Base-by-base conservation (phyloP, 2,329 filamentous ascomycete species). In the Rutstroemia sp. region DNA sequence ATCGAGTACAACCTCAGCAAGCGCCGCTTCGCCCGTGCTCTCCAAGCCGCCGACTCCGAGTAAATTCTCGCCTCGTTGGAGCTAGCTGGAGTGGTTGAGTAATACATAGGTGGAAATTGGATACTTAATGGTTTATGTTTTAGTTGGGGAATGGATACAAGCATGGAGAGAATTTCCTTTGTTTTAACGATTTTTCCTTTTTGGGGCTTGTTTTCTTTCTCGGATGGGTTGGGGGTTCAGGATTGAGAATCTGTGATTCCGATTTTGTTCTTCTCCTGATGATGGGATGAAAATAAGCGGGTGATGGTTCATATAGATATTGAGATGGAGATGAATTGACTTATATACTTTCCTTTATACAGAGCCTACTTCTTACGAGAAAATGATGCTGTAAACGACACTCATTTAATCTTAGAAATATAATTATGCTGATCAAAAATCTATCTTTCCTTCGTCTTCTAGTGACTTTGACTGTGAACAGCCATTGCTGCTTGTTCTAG, bases 1-100 rank as follows among this genome's bases (percentile, higher is more conserved):
- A 72, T 86, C 56, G 80, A 78, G 66, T 84, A 79, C 71, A 68
- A 67, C 63, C 63, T 69, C 59, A 61, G 57, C 62, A 70, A 69
- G 59, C 68, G 69, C 62, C 67, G 65, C 58, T 69, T 70, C 56
- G 68, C 69, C 30, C 67, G 68, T 19, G 56, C 64, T 17, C 53
- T 66, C 6, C 39, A 42, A 42, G 54, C 49, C 45, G 46, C 49
- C 45, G 46, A 61, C 9, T 51, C 60, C 10, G 57, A 64, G 45
- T 64, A 66, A 58, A 59, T 54, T 46, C 34, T n/a, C 21, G 14
- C 25, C 38, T 45, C 12, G 47, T n/a, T 40, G 38, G 25, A 25
- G 21, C 39, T 34, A 12, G 30, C 34, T 34, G 39, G 5, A 40
- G 23, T 40, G 34, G 21, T 8, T 21, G 17, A 16, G 6, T 30